These are phyloP conservation scores for Deinandra increscens DNA, from an alignment of 129 eudicot species.

Conservation along the genomic window DNA sequence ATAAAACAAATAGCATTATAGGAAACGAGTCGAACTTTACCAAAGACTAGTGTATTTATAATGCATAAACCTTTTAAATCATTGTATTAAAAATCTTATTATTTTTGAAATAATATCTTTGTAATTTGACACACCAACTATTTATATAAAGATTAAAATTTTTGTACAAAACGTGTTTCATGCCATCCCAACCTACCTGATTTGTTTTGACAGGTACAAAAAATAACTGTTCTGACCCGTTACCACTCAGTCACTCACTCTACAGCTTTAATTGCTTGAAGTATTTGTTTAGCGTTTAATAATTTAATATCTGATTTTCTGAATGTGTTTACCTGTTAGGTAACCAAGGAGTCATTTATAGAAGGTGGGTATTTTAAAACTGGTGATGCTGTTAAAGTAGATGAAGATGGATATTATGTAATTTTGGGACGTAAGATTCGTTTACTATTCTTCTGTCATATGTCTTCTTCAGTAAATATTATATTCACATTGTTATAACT, in stretches of 20 bases:
- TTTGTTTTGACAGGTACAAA: background rate
- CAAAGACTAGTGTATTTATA: background rate
- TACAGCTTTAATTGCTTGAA: background rate
- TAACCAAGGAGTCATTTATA: conserved; percentile 78
- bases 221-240: background rate
- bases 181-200: background rate
- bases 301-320: background rate
- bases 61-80: background rate
- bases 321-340: conserved; percentile 41
- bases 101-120: background rate
- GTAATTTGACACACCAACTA: background rate
- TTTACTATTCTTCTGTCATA: background rate
- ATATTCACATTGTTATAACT: background rate
- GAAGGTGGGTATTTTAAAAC: conserved; percentile 87
- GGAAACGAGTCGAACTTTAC: background rate
- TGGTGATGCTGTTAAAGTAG: conserved; percentile 87
- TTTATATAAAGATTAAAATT: background rate
- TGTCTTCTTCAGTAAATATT: background rate
- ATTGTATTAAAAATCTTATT: background rate
- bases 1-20: background rate
- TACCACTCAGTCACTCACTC: background rate
- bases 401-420: conserved; percentile 92
- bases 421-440: conserved; percentile 88
- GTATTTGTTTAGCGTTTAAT: background rate
- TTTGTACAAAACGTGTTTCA: background rate